Conservation (phyloP, 2,329 filamentous ascomycete genomes). For the Aspergillus alliaceus region DNA sequence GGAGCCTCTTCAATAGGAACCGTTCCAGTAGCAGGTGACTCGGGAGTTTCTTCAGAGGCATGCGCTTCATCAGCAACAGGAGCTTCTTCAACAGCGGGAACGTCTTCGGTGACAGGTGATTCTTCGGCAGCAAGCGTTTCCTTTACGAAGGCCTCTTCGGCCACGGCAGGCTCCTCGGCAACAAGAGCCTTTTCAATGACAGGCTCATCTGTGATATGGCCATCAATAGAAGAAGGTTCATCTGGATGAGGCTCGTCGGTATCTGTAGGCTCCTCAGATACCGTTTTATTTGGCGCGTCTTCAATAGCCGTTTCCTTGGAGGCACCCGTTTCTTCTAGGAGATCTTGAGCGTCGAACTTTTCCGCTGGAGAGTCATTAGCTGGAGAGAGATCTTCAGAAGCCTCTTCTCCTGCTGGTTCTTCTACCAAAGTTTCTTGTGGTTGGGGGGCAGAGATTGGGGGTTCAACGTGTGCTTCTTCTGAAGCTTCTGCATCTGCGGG, state of each 20-base stretch:
- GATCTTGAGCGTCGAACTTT: background rate
- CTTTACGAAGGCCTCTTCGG: slow-evolving; percentile 5
- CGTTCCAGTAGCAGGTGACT: slow-evolving; percentile 11
- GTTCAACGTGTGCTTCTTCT: background rate
- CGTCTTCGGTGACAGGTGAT: slow-evolving; percentile 4
- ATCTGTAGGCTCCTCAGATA: background rate
- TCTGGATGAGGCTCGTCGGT: background rate
- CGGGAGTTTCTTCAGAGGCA: slow-evolving; percentile 16
- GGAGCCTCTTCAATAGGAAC: slow-evolving; percentile 15
- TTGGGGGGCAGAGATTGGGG: background rate
- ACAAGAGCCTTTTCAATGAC: background rate
- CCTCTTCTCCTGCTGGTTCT: slow-evolving; percentile 9
- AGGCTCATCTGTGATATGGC: background rate
- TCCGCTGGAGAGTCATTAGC: slow-evolving; percentile 11
- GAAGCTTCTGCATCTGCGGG: background rate
- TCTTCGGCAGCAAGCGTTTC: slow-evolving; percentile 11
- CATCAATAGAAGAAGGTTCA: slow-evolving; percentile 1
- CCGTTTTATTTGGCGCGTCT: slow-evolving; percentile 12
- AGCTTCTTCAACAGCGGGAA: slow-evolving; percentile 2
- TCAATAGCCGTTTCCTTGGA: background rate
- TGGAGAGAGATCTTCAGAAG: slow-evolving; percentile 8
- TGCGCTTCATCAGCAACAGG: slow-evolving; percentile 15
- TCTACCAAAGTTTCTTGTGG: slow-evolving; percentile 16
- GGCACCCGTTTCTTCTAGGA: slow-evolving; percentile 10
- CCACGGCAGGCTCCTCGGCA: slow-evolving; percentile 12